Conservation (phyloP, 805 yeast genomes). For the Metschnikowia kunwiensis region DNA sequence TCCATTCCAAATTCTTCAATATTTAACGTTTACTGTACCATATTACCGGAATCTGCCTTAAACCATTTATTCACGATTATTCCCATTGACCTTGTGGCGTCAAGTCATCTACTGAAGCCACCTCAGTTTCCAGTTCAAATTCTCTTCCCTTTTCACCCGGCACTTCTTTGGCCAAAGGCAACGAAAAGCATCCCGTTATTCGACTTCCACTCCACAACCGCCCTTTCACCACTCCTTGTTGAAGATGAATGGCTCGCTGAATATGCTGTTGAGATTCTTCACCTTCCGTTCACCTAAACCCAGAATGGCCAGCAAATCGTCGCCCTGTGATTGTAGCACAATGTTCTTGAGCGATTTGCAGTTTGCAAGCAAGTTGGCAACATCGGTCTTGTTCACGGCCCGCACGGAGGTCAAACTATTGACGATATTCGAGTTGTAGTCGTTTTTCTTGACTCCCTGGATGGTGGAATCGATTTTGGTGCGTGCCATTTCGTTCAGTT, state of each 20-base stretch:
- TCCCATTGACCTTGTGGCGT: too few relatives aligned
- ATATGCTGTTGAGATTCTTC: conserved; percentile 35
- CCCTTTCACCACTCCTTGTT: conserved; percentile 41
- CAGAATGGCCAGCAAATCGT: conserved; percentile 31
- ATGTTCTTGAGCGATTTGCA: conserved; percentile 43
- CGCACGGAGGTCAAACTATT: conserved; percentile 45
- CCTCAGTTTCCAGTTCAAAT: too few relatives aligned
- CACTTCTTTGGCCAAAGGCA: too few relatives aligned
- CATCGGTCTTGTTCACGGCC: conserved; percentile 53
- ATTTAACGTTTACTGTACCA: too few relatives aligned
- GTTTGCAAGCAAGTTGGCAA: conserved; percentile 48
- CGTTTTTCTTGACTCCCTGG: conserved; percentile 42
- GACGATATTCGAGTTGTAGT: conserved; percentile 43
- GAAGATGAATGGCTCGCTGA: conserved; percentile 51
- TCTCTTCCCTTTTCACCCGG: too few relatives aligned
- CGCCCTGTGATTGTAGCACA: conserved; percentile 29
- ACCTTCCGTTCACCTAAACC: conserved; percentile 52
- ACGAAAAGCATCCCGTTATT: too few relatives aligned
- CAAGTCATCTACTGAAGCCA: too few relatives aligned
- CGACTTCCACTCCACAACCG: too few relatives aligned
- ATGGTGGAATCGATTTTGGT: conserved; percentile 33
- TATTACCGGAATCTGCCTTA: too few relatives aligned
- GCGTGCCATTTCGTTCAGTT: conserved; percentile 37
- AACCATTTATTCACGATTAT: too few relatives aligned
- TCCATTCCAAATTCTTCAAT: too few relatives aligned